Percentiles rank a stretch among this genome's conserved stretches.
phyloP scores from a whole-genome alignment of 2,329 filamentous ascomycete species.

The Alternaria panax region DNA sequence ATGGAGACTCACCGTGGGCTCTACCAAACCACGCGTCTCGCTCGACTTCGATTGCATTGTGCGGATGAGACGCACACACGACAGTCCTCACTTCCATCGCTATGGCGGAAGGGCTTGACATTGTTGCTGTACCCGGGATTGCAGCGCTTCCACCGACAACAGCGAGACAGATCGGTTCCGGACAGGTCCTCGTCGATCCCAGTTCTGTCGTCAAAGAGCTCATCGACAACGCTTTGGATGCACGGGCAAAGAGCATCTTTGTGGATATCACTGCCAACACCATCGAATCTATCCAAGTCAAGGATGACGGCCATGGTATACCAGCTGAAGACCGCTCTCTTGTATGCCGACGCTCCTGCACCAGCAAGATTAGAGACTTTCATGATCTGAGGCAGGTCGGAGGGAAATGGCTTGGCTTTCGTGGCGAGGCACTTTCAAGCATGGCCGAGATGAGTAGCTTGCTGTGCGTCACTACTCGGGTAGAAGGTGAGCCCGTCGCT shows the following conservation, averaged over 20 bases:
- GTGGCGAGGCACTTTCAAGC: constrained; percentile 76
- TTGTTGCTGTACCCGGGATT: constrained; percentile 39
- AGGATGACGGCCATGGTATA: constrained; percentile 74
- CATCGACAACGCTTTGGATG: constrained; percentile 78
- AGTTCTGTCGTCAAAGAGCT: constrained; percentile 75
- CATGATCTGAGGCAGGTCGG: constrained; percentile 66
- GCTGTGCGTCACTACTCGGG: constrained; percentile 69
- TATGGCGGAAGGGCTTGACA: constrained; percentile 21
- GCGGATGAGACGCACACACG: neutral
- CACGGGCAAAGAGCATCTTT: constrained; percentile 70
- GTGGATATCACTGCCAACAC: constrained; percentile 71
- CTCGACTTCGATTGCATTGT: neutral
- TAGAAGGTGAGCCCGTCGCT: constrained; percentile 67
- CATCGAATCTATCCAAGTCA: constrained; percentile 71
- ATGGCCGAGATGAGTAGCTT: constrained; percentile 65
- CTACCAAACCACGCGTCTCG: constrained; percentile 4
- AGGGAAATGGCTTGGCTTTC: constrained; percentile 73
- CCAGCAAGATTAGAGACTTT: constrained; percentile 74
- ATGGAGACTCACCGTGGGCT: constrained; percentile 15
- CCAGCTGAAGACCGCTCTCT: constrained; percentile 65
- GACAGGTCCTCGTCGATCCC: constrained; percentile 67
- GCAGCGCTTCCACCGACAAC: constrained; percentile 52
- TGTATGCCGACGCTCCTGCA: constrained; percentile 72
- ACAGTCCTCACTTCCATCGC: neutral
- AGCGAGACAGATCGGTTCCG: constrained; percentile 66